These are phyloP conservation scores for Aspergillus candidus DNA, from an alignment of 2,329 filamentous ascomycete genomes.

Conservation along the genomic window DNA sequence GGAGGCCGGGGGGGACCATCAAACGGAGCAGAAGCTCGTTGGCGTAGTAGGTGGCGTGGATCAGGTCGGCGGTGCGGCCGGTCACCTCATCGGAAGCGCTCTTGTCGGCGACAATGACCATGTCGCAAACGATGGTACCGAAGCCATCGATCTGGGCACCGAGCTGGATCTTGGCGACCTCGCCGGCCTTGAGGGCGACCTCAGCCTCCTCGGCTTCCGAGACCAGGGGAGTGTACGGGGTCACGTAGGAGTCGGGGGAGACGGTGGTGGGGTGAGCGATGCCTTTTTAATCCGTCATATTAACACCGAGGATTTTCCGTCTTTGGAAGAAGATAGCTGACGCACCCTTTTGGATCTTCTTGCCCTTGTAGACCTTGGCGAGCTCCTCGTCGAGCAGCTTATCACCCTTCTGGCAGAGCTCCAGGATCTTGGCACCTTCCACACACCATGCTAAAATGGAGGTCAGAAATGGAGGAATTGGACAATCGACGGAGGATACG, in stretches of 20 bases:
- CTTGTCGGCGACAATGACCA: constrained; percentile 64
- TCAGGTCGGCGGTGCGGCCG: constrained; percentile 75
- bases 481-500: constrained; percentile 13
- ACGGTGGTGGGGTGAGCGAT: constrained; percentile 92
- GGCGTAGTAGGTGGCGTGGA: constrained; percentile 87
- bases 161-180: constrained; percentile 96
- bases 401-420: constrained; percentile 93
- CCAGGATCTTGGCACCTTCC: constrained; percentile 85
- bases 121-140: constrained; percentile 92
- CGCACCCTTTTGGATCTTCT: constrained; percentile 88
- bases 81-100: constrained; percentile 60
- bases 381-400: constrained; percentile 91
- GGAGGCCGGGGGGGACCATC: constrained; percentile 82
- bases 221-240: constrained; percentile 88
- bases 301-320: constrained; percentile 8
- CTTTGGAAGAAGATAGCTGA: constrained; percentile 12
- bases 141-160: constrained; percentile 98
- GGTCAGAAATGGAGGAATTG: constrained; percentile 16
- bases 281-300: constrained; percentile 48
- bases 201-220: constrained; percentile 81
- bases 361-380: constrained; percentile 94
- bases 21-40: constrained; percentile 90
- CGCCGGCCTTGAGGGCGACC: constrained; percentile 71
- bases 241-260: constrained; percentile 89
- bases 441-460: constrained; percentile 55